Conservation (phyloP, 2,329 filamentous ascomycete genomes). For the Penicillium sp. region DNA sequence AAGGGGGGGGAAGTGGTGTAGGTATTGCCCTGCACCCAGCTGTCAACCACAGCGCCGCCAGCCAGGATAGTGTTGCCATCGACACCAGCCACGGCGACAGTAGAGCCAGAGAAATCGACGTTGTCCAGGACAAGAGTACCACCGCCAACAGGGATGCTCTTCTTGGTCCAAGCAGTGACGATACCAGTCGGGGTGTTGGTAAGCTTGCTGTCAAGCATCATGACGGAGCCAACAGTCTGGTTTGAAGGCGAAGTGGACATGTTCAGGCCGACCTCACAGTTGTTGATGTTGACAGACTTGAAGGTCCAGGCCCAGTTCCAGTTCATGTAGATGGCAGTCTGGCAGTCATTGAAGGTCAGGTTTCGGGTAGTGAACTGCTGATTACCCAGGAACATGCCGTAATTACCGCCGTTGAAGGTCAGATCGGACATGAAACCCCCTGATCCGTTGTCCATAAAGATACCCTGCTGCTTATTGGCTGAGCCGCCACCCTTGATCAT, state of each 20-base stretch:
- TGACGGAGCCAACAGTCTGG: constrained; percentile 83
- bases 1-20: constrained; percentile 62
- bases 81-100: constrained; percentile 67
- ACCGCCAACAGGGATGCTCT: constrained; percentile 70
- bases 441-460: constrained; percentile 85
- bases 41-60: constrained; percentile 71
- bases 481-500: constrained; percentile 71
- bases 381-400: constrained; percentile 79
- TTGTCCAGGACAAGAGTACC: constrained; percentile 88
- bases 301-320: constrained; percentile 91
- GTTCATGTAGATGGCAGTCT: constrained; percentile 85
- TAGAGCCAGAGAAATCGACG: constrained; percentile 77
- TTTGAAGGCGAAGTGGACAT: constrained; percentile 70
- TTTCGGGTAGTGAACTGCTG: constrained; percentile 90
- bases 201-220: constrained; percentile 82
- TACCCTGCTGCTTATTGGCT: constrained; percentile 73
- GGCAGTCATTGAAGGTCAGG: constrained; percentile 78
- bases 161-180: constrained; percentile 72
- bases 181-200: constrained; percentile 77
- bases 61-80: constrained; percentile 67
- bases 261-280: constrained; percentile 77
- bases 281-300: constrained; percentile 76
- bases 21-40: constrained; percentile 80
- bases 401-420: constrained; percentile 79
- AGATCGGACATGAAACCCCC: constrained; percentile 85